Evolutionary conservation across 768 basidiomycete species (phyloP).

Genomic region (Termitomyces sp.): DNA sequence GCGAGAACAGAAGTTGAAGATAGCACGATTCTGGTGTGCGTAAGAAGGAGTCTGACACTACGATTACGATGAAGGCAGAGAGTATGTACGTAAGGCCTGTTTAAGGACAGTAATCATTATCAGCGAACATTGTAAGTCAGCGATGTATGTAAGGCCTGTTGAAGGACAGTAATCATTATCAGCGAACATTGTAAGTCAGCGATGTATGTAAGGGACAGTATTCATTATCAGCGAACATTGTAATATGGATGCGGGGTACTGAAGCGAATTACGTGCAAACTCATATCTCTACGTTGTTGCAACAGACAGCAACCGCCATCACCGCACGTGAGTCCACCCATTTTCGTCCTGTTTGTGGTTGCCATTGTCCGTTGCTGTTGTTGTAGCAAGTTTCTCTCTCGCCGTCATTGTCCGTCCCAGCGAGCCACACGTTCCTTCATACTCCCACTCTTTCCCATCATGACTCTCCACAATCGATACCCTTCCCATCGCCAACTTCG

Average conservation of each 20-base stretch:
- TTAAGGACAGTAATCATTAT: too few species aligned
- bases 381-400: neutral
- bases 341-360: neutral
- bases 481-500: slow-evolving; percentile 21
- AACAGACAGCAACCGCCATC: neutral
- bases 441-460: slow-evolving; percentile 13
- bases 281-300: too few species aligned
- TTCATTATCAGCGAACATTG: neutral
- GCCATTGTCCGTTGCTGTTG: too few species aligned
- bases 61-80: neutral
- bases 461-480: slow-evolving; percentile 24
- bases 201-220: too few species aligned
- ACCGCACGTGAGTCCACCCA: neutral
- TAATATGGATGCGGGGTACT: neutral
- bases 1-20: neutral
- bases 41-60: too few species aligned
- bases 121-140: too few species aligned
- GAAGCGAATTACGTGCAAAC: neutral
- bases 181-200: neutral
- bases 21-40: too few species aligned
- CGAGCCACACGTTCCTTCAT: slow-evolving; percentile 14
- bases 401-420: neutral
- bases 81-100: too few species aligned
- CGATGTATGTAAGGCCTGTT: too few species aligned
- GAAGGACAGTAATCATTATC: too few species aligned